These are phyloP conservation scores for Lactarius sanguifluus DNA, from an alignment of 768 basidiomycete species.

Conservation along the genomic window DNA sequence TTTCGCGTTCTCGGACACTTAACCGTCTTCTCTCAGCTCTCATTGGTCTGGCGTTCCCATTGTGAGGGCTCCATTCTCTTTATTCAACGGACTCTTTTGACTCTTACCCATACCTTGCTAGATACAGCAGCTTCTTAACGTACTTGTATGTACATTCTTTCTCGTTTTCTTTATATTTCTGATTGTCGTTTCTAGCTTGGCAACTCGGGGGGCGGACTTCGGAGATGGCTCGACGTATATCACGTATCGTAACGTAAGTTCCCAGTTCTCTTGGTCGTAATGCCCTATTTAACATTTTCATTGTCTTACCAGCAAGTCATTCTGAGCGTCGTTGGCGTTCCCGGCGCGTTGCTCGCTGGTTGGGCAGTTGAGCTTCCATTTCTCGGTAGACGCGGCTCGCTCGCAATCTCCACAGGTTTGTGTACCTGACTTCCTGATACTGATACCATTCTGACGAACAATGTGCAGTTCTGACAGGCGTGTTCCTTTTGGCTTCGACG, in stretches of 20 bases:
- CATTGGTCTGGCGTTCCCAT: conserved; percentile 74
- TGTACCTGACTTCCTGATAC: conserved; percentile 21
- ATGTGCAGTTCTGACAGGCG: conserved; percentile 49
- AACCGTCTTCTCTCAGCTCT: conserved; percentile 44
- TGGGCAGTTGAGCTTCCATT: conserved; percentile 50
- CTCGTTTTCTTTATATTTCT: background rate
- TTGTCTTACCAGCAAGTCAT: conserved; percentile 47
- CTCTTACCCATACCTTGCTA: conserved; percentile 25
- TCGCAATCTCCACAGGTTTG: conserved; percentile 48
- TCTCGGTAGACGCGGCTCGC: conserved; percentile 54
- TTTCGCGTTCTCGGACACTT: background rate
- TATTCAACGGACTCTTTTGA: background rate
- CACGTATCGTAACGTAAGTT: conserved; percentile 67
- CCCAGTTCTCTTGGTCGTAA: background rate
- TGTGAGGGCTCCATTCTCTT: conserved; percentile 41
- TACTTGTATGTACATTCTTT: conserved; percentile 44
- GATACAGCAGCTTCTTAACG: conserved; percentile 53
- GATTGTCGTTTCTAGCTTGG: conserved; percentile 43
- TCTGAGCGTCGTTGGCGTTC: conserved; percentile 55
- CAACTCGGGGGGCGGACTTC: conserved; percentile 64
- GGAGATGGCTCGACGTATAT: conserved; percentile 69
- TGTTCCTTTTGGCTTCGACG: conserved; percentile 58
- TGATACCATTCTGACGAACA: background rate
- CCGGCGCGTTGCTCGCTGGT: conserved; percentile 57
- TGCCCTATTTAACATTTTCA: background rate